phyloP scores from a whole-genome alignment of 768 basidiomycete species.

The Russula emetica region DNA sequence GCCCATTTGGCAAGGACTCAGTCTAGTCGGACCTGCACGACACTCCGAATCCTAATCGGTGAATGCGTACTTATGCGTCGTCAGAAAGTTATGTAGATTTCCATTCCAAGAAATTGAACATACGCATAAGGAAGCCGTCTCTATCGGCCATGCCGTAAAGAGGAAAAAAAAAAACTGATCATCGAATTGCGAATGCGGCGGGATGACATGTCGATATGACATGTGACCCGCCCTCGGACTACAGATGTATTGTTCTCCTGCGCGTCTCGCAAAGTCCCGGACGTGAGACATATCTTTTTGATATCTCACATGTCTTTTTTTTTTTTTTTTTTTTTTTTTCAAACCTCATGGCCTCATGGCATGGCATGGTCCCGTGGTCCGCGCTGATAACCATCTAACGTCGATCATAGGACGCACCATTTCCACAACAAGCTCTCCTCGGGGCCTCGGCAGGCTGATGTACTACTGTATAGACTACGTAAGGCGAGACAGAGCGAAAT shows the following conservation, averaged over 20 bases:
- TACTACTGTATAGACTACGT: not conserved
- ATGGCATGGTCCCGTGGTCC: not conserved
- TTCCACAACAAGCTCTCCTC: conserved; percentile 3
- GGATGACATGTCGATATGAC: conserved; percentile 8
- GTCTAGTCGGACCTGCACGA: not conserved
- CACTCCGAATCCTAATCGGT: not conserved
- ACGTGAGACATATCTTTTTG: not conserved
- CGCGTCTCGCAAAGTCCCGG: conserved; percentile 1
- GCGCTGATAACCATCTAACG: not conserved
- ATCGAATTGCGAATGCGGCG: not conserved
- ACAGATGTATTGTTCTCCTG: conserved; percentile 8
- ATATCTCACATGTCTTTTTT: too few relatives aligned
- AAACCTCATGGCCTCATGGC: conserved; percentile 3
- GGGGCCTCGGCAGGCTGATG: not conserved
- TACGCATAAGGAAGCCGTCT: conserved; percentile 14
- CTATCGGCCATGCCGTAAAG: conserved; percentile 9
- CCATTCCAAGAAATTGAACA: conserved; percentile 5
- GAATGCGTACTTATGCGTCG: not conserved
- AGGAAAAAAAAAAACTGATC: not conserved
- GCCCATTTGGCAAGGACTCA: not conserved
- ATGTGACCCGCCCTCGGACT: conserved; percentile 5
- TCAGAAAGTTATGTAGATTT: not conserved
- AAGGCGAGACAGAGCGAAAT: not conserved
- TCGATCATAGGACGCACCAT: conserved; percentile 8
- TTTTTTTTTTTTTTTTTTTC: too few relatives aligned